These are phyloP conservation scores for Pelargonium citronellum DNA, from an alignment of 441 rosid genomes.

Conservation along the genomic window DNA sequence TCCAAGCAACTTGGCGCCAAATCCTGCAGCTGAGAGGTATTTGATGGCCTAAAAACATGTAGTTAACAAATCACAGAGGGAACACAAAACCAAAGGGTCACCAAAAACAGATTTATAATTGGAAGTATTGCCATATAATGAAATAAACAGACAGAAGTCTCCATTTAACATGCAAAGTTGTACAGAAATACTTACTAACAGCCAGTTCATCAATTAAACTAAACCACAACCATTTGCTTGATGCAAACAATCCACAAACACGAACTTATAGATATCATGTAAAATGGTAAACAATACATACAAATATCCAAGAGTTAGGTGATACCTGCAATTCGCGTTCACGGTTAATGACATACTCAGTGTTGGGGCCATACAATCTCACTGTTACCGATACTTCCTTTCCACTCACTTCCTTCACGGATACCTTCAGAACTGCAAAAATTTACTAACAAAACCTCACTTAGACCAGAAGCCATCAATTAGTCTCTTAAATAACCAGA, in stretches of 20 bases:
- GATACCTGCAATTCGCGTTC: constrained; percentile 67
- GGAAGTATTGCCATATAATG: neutral
- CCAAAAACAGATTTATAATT: neutral
- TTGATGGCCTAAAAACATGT: constrained; percentile 65
- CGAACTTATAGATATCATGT: neutral
- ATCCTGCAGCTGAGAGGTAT: constrained; percentile 90
- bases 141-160: neutral
- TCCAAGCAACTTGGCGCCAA: constrained; percentile 92
- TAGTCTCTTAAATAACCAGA: neutral
- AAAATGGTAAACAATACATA: neutral
- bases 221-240: neutral
- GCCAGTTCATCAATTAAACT: neutral
- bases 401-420: constrained; percentile 60
- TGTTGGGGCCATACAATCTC: constrained; percentile 87
- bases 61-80: constrained; percentile 20
- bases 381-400: constrained; percentile 54
- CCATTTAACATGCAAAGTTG: no score
- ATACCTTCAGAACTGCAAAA: constrained; percentile 72
- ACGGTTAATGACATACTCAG: constrained; percentile 82
- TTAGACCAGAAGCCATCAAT: neutral
- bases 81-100: neutral
- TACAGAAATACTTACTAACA: neutral
- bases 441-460: neutral
- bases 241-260: neutral
- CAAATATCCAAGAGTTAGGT: constrained; percentile 3